phyloP scores from a whole-genome alignment of 805 yeast species.

The Candida coquimbonensis region DNA sequence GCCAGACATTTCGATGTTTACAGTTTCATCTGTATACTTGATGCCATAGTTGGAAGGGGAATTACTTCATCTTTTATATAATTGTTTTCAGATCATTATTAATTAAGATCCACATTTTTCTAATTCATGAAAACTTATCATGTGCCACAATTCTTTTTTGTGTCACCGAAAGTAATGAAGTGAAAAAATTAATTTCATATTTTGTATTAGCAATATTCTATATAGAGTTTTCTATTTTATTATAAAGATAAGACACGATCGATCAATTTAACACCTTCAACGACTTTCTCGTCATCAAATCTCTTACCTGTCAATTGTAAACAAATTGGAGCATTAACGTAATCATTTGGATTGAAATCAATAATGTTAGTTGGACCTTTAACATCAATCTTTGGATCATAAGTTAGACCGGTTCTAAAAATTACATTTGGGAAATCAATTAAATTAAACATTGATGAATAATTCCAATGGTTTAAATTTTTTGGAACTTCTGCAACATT shows the following conservation, averaged over 20 bases:
- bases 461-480: slow-evolving; percentile 68
- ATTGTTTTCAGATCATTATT: too few species aligned
- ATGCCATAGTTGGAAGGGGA: too few species aligned
- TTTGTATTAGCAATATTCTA: too few species aligned
- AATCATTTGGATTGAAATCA: slow-evolving; percentile 23
- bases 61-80: too few species aligned
- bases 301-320: slow-evolving; percentile 44
- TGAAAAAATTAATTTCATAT: too few species aligned
- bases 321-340: slow-evolving; percentile 40
- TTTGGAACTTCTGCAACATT: slow-evolving; percentile 67
- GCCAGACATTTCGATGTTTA: too few species aligned
- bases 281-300: slow-evolving; percentile 43
- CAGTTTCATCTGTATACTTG: too few species aligned
- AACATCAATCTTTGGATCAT: slow-evolving; percentile 47
- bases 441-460: slow-evolving; percentile 66
- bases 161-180: too few species aligned
- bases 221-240: background rate
- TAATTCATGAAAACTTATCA: too few species aligned
- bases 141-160: too few species aligned
- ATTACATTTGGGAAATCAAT: slow-evolving; percentile 65
- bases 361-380: slow-evolving; percentile 28
- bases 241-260: slow-evolving; percentile 24
- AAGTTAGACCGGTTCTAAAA: slow-evolving; percentile 56
- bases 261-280: slow-evolving; percentile 38
- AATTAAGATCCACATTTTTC: too few species aligned